Base-by-base conservation (phyloP, 1,284 basidiomycete species). In the Hemileia vastatrix region DNA sequence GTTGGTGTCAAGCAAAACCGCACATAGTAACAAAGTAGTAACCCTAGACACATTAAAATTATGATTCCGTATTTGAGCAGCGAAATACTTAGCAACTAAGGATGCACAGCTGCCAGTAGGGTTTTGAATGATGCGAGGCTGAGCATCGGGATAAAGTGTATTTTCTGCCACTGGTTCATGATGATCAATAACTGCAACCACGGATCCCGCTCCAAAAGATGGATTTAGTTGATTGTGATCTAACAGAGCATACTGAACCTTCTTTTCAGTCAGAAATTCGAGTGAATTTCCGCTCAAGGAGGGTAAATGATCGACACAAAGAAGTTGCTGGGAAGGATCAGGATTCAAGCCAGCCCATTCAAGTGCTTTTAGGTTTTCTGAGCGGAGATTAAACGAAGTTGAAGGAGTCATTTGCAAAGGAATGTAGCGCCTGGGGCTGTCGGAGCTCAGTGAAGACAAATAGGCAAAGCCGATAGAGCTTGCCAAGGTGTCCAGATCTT, bases 131-230 rank as follows among this genome's bases (percentile, higher is more conserved):
- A 83, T 76, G 18, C 91, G 82, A 2, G 87, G 84, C 8, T 80
- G 74, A 0, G 90, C 88, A 0, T 24, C 13, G 8, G 80, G 36
- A 70, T 62, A 4, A 72, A 72, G 73, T 94, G 83, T 2, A 81
- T 77, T 0, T 81, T 81, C 68, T 93, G 24, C 32, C 19, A 45
- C 92, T 76, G 97, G 92, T 47, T 82, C 84, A 75, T 98, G 93
- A 74, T 98, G 94, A 75, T 98, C 94, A n/a, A 98, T 78, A 56
- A 97, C 80, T 1, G 86, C 84, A 1, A 83, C 79, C 3, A 97
- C 90, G 5, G 69, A 63, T 23, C 76, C 72, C 4, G 80, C 75
- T 80, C 53, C 21, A 65, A 53, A 52, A 3, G 72, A 71, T 0
- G 81, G 72, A n/a, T 80, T 78, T 13, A 94, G 80, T 8, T 79